These are phyloP conservation scores for Isatis tinctoria DNA, from an alignment of 345 rosid species.

Conservation along the genomic window DNA sequence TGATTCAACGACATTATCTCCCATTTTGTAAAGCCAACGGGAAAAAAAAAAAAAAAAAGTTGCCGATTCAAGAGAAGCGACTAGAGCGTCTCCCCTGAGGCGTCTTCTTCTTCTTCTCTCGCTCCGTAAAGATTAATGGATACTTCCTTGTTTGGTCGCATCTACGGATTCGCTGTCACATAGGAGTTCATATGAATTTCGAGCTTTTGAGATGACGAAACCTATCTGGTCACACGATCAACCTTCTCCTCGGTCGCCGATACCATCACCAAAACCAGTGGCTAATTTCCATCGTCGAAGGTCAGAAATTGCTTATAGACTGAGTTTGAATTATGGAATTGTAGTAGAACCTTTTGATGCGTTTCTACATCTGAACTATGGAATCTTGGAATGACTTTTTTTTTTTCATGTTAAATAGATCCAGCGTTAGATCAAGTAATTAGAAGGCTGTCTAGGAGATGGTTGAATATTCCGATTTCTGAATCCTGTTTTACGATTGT, in stretches of 20 bases:
- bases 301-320: slow-evolving; percentile 28
- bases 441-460: slow-evolving; percentile 12
- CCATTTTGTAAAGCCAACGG: no score
- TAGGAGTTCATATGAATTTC: slow-evolving; percentile 32
- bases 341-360: not conserved
- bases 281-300: slow-evolving; percentile 36
- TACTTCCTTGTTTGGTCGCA: slow-evolving; percentile 9
- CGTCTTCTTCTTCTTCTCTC: no score
- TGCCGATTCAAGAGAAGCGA: no score
- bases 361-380: slow-evolving; percentile 1
- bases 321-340: slow-evolving; percentile 7
- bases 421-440: slow-evolving; percentile 22
- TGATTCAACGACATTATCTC: no score
- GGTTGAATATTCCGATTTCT: not conserved
- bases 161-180: slow-evolving; percentile 20
- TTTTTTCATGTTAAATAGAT: slow-evolving; percentile 13
- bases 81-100: no score
- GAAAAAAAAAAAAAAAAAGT: no score
- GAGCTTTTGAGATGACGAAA: slow-evolving; percentile 42
- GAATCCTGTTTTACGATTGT: not conserved
- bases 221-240: slow-evolving; percentile 41
- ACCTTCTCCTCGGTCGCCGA: slow-evolving; percentile 32
- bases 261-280: slow-evolving; percentile 20
- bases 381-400: not conserved
- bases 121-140: no score